Conservation (phyloP, 768 basidiomycete species). For the Glaciozyma antarctica region DNA sequence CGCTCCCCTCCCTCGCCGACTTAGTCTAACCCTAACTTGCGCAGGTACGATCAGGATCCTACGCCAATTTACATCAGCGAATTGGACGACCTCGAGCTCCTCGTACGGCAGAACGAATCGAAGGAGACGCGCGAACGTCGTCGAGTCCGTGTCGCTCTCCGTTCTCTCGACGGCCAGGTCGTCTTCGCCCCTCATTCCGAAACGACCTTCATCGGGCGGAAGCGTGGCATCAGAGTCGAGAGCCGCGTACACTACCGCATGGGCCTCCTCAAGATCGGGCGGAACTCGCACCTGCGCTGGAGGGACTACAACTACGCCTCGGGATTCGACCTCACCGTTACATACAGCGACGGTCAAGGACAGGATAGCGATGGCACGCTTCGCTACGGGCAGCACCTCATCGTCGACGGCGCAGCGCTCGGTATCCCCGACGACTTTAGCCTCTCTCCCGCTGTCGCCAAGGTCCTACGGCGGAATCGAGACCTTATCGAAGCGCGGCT, state of each 20-base stretch:
- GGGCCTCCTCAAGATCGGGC: constrained; percentile 19
- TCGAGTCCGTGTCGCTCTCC: constrained; percentile 54
- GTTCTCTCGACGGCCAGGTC: constrained; percentile 56
- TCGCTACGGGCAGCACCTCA: constrained; percentile 43
- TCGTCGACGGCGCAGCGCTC: constrained; percentile 48
- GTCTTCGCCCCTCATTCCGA: constrained; percentile 60
- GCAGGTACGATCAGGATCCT: constrained; percentile 13
- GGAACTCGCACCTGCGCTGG: constrained; percentile 29
- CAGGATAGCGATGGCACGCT: constrained; percentile 6
- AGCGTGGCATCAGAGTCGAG: constrained; percentile 48
- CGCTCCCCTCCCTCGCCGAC: constrained; percentile 40
- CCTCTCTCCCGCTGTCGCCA: constrained; percentile 51
- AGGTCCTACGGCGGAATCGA: constrained; percentile 26
- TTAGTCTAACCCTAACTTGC: not conserved
- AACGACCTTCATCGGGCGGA: constrained; percentile 47
- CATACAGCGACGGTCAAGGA: constrained; percentile 40
- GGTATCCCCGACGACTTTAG: constrained; percentile 60
- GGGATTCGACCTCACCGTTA: constrained; percentile 56
- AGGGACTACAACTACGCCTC: constrained; percentile 24
- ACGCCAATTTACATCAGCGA: constrained; percentile 40
- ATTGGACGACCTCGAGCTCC: constrained; percentile 49
- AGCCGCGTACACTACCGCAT: constrained; percentile 31
- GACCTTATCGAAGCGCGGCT: constrained; percentile 11
- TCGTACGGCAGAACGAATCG: constrained; percentile 55
- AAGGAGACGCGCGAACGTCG: constrained; percentile 47